Percentiles rank a stretch among this genome's conserved stretches.
Evolutionary conservation across 2,329 filamentous ascomycete species (phyloP).

Genomic region (Cladosporium velox): DNA sequence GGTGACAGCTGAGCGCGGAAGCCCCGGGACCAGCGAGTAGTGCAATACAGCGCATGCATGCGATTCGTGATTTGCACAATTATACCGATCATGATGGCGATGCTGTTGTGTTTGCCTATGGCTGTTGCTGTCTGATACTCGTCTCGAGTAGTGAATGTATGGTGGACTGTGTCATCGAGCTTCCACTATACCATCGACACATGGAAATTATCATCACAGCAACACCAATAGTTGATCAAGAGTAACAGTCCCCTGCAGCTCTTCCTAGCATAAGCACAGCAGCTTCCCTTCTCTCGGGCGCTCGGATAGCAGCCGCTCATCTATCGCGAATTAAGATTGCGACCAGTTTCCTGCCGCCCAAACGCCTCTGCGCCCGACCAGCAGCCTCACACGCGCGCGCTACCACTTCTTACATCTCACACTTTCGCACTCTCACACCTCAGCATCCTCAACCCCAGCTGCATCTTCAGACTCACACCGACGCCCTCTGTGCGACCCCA

Average conservation of each 20-base stretch:
- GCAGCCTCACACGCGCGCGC: neutral
- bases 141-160: neutral
- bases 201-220: neutral
- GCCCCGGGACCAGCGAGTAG: neutral
- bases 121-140: neutral
- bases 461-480: constrained; percentile 7
- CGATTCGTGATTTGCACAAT: neutral
- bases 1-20: neutral
- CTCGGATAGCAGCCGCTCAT: neutral
- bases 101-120: neutral
- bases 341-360: constrained; percentile 8
- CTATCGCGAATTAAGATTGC: constrained; percentile 9
- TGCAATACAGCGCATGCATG: neutral
- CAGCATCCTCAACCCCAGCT: constrained; percentile 8
- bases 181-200: neutral
- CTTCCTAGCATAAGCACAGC: neutral
- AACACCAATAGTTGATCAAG: neutral
- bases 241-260: neutral
- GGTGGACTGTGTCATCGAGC: neutral
- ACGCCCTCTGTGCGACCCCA: constrained; percentile 15
- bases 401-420: neutral
- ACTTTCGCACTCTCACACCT: neutral
- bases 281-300: neutral
- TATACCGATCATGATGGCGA: neutral
- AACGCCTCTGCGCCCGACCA: constrained; percentile 5